Evolutionary conservation across 2,329 filamentous ascomycete species (phyloP), one percentile per base, ranked within the genome.

Genomic region (Aspergillus eucalypticola): DNA sequence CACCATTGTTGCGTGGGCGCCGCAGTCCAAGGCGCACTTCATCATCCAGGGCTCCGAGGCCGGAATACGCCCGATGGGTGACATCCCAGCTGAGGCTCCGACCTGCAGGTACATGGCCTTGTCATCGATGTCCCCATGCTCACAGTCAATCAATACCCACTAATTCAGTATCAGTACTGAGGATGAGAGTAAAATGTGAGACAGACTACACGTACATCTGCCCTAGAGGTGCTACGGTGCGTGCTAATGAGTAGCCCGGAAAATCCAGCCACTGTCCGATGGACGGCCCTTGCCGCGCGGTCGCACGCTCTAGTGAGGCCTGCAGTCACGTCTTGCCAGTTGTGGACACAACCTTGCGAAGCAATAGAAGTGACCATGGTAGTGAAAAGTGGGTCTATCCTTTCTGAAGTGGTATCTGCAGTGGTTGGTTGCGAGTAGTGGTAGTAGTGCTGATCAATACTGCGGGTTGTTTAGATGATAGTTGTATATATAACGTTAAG

Each of bases 221-320:
- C 54, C 5, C 41, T 2, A 56, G 41, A 13, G 11, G 15, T 5
- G 54, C 39, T n/a, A 56, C 54, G 8, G 39, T 46, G 17, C 19
- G 11, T 4, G 54, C 54, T 3, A 56, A 41, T 8, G 44, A 44
- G 41, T 56, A 56, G 54, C 54, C 54, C 4, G 54, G 54, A 27
- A 56, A 46, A 49, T 56, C 54, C 15, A 56, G 54, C 54, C 54
- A 56, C 35, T 56, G 54, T 8, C 39, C 38, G 15, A 56, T n/a
- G 10, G 39, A 48, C 8, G 54, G 54, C 17, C 21, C 39, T 19
- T 46, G 13, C 4, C 39, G 54, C 21, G 54, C 38, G 19, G 23
- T 32, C 11, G 54, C 54, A 27, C 54, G 54, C 7, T 44, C 41
- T 27, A 56, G 54, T 10, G 54, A 35, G 11, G 32, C 32, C 32